These are phyloP conservation scores for Mycena albidolilacea DNA, from an alignment of 768 basidiomycete genomes.

Conservation along the genomic window DNA sequence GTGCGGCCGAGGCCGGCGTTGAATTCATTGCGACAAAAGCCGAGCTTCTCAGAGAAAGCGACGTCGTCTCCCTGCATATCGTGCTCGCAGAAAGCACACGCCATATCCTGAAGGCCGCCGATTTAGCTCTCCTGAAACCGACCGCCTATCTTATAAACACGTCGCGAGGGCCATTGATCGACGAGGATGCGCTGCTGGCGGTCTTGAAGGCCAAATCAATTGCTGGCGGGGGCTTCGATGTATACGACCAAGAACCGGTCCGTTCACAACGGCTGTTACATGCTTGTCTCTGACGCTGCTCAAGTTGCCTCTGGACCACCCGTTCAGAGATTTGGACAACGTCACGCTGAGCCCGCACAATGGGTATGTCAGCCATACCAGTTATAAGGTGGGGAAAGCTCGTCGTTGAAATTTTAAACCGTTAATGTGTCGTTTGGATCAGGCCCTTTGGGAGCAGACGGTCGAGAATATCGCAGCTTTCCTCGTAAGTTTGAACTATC, in stretches of 20 bases:
- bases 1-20: slow-evolving; percentile 67
- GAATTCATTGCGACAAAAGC: slow-evolving; percentile 65
- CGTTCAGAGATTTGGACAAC: slow-evolving; percentile 64
- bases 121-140: slow-evolving; percentile 69
- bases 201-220: slow-evolving; percentile 63
- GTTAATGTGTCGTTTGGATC: neutral
- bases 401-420: neutral
- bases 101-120: slow-evolving; percentile 61
- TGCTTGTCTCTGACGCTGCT: neutral
- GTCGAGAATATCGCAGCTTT: slow-evolving; percentile 72
- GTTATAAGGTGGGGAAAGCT: slow-evolving; percentile 59
- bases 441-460: slow-evolving; percentile 68
- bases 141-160: slow-evolving; percentile 77
- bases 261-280: neutral
- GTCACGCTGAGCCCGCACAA: slow-evolving; percentile 75
- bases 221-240: slow-evolving; percentile 75
- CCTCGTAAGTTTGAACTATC: slow-evolving; percentile 43
- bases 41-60: slow-evolving; percentile 66
- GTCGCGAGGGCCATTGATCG: slow-evolving; percentile 74
- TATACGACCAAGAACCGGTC: slow-evolving; percentile 75
- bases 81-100: slow-evolving; percentile 67
- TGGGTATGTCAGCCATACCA: slow-evolving; percentile 68
- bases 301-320: slow-evolving; percentile 66
- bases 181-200: slow-evolving; percentile 69
- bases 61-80: slow-evolving; percentile 75